Base-by-base conservation (phyloP, 129 eudicot genomes). In the Flaveria brownii region DNA sequence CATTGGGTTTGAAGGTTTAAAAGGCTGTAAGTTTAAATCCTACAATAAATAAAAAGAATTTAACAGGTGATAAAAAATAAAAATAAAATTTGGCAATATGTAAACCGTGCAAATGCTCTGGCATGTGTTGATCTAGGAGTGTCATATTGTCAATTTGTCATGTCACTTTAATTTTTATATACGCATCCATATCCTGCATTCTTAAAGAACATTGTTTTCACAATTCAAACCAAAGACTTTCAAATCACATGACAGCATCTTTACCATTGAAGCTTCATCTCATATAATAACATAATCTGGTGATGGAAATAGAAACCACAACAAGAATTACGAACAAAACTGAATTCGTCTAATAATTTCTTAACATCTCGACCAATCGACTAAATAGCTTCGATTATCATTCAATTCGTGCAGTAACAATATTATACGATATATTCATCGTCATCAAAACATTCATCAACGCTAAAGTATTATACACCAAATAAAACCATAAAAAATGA, bases 381-480 rank as follows among this genome's bases (percentile, higher is more conserved):
- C 23, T n/a, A 52, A 9, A 57, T 1, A 57, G 15, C 28, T 57
- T 14, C 6, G 15, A 57, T 57, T 36, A 36, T 55, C 64, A 28
- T 56, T 56, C 10, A 9, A 20, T 20, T 20, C 2, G 6, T 2
- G 6, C 5, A 9, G 30, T 20, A 57, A 57, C 33, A 20, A 20
- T 20, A 20, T 56, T 2, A 56, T 56, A 9, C 9, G 15, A 20
- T 28, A 28, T 28, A 41, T 9, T 42, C 36, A 39, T 68, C 73
- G 18, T 33, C 10, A 18, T 33, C 9, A 52, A n/a, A 54, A 50
- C 33, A 72, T 36, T 46, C 67, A 43, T 74, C 46, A 45, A 22
- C 26, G 43, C 68, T 41, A 28, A 57, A 16, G 57, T 20, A 73
- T 42, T 56, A 49, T 49, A 49, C 43, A 60, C 47, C 51, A 60